These are phyloP conservation scores for Apiospora marii DNA, from an alignment of 2,329 filamentous ascomycete species.

Conservation along the genomic window DNA sequence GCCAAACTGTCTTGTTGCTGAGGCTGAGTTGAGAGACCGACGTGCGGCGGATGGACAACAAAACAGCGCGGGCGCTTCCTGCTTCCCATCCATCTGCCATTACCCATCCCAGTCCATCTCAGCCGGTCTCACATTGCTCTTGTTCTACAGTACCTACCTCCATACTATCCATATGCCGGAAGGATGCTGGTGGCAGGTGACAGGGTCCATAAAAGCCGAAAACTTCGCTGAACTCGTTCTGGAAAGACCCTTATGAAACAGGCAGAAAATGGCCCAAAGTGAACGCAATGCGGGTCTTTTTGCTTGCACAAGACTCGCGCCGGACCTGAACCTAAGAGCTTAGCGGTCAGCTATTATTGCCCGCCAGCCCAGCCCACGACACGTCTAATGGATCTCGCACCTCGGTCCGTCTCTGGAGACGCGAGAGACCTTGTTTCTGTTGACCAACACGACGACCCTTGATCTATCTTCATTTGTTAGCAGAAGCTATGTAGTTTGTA, in stretches of 20 bases:
- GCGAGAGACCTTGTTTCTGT: not conserved
- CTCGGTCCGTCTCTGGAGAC: conserved; percentile 15
- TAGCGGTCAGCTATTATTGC: conserved; percentile 17
- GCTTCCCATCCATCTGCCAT: too few relatives aligned
- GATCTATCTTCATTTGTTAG: not conserved
- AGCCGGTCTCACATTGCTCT: not conserved
- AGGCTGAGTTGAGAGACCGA: not conserved
- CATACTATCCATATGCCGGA: not conserved
- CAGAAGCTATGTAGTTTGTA: too few relatives aligned
- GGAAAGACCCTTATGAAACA: conserved; percentile 19
- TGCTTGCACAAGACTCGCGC: not conserved
- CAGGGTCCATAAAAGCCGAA: conserved; percentile 8
- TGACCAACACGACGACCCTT: not conserved
- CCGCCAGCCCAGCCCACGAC: conserved; percentile 5
- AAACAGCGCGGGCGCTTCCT: not conserved
- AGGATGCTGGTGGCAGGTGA: not conserved
- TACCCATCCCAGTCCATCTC: too few relatives aligned
- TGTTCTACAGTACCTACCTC: not conserved
- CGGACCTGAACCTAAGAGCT: not conserved
- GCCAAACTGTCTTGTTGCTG: not conserved
- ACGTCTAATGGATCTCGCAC: not conserved
- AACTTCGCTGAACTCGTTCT: conserved; percentile 21
- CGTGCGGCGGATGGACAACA: not conserved
- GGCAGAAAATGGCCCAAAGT: not conserved
- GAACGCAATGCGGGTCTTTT: not conserved